Conservation (phyloP, 2,329 filamentous ascomycete species). For the Phyllosticta citribraziliensis region DNA sequence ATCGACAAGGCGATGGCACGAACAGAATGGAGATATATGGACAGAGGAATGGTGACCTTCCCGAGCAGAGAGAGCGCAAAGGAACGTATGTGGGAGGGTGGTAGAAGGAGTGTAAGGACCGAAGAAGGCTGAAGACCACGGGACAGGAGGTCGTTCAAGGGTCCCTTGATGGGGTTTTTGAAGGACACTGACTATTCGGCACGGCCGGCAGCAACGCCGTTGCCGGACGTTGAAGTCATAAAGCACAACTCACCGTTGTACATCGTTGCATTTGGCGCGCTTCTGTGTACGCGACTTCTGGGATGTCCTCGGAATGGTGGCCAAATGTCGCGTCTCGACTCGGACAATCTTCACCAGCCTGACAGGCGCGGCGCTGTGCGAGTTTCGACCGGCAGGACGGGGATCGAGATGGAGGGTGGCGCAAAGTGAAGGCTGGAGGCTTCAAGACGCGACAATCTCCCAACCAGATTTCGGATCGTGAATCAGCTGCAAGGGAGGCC, state of each 20-base stretch:
- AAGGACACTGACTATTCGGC: conserved; percentile 17
- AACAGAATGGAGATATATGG: conserved; percentile 8
- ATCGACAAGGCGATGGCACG: conserved; percentile 1
- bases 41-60: conserved; percentile 6
- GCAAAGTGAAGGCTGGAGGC: conserved; percentile 11
- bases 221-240: conserved; percentile 17
- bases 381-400: background rate
- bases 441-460: conserved; percentile 13
- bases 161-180: conserved; percentile 19
- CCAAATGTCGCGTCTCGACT: conserved; percentile 11
- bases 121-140: conserved; percentile 12
- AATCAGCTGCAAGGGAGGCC: conserved; percentile 21
- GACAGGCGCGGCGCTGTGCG: conserved; percentile 1
- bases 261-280: conserved; percentile 20
- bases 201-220: conserved; percentile 9
- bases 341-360: conserved; percentile 13
- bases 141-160: conserved; percentile 11
- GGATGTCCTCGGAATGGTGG: conserved; percentile 27
- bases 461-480: conserved; percentile 20
- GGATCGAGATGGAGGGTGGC: conserved; percentile 14
- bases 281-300: conserved; percentile 23
- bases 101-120: conserved; percentile 9
- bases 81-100: conserved; percentile 7
- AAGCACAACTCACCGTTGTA: conserved; percentile 23
- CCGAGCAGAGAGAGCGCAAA: background rate